Base-by-base conservation (phyloP, 345 rosid genomes). In the Cardiospermum halicacabum region DNA sequence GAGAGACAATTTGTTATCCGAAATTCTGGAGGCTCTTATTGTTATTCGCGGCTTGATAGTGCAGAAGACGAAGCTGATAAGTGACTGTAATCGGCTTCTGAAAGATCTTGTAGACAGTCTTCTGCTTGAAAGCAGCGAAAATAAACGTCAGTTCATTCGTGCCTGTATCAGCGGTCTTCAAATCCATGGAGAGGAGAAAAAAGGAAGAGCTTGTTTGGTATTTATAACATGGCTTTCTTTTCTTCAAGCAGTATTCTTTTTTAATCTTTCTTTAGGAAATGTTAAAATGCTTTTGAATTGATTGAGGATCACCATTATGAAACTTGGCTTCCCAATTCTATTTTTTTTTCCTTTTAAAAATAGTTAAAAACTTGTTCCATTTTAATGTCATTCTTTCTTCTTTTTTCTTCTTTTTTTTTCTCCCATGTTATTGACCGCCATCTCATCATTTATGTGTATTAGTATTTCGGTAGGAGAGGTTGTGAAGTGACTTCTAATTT, bases 51-150 rank as follows among this genome's bases (percentile, higher is more conserved):
- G 99, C 69, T 76, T 94, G 79, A 83, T 94, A 74, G 96, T 94
- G 64, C 99, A 94, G 81, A 94, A 94, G 89, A 94, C 99, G 43
- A 94, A 94, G 80, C 75, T 94, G 71, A 94, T 94, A 56, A 89
- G 87, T 77, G 99, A 94, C 74, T 91, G 99, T 80, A 85, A 89
- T 78, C 83, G 84, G 51, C 93, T 89, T 74, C 82, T 94, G 24
- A 91, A 84, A 64, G 99, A 94, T 79, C 96, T 91, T 68, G 75
- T 94, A 26, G 97, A 94, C 59, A 85, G 96, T 72, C 97, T 94
- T 76, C 83, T 94, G 69, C 88, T 94, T 70, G 99, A 94, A 82
- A 94, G 95, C 76, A 84, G 93, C 75, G 97, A 91, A 78, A 94
- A 94, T 70, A 91, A 87, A 77, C 78, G 87, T 32, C 97, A 94